A percentile compares a stretch with the other conserved stretches of the same genome.
Evolutionary conservation across 2,329 filamentous ascomycete species (phyloP).

Genomic region (Cyclaneusma minus): DNA sequence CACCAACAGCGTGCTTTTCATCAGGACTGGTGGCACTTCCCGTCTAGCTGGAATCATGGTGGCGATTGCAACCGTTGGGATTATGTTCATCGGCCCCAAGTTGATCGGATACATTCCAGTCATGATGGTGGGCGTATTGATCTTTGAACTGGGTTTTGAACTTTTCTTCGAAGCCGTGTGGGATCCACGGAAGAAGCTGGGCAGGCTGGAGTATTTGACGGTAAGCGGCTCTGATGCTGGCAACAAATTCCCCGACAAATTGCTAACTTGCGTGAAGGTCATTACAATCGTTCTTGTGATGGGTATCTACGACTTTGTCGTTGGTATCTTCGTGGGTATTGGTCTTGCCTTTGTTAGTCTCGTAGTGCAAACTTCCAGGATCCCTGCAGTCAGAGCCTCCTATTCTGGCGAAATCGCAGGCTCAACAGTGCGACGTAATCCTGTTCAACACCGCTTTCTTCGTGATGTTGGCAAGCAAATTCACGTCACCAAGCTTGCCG

Average conservation of each 20-base stretch:
- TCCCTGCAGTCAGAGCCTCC: slow-evolving; percentile 77
- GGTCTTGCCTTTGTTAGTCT: slow-evolving; percentile 81
- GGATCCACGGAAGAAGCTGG: slow-evolving; percentile 76
- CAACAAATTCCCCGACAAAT: no score
- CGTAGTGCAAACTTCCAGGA: slow-evolving; percentile 78
- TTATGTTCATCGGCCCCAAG: slow-evolving; percentile 73
- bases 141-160: slow-evolving; percentile 90
- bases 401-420: slow-evolving; percentile 81
- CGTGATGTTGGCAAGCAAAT: slow-evolving; percentile 77
- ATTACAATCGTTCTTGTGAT: slow-evolving; percentile 85
- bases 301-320: slow-evolving; percentile 93
- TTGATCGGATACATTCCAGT: slow-evolving; percentile 91
- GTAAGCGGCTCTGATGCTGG: slow-evolving; percentile 26
- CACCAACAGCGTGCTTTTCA: slow-evolving; percentile 94
- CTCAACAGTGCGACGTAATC: slow-evolving; percentile 84
- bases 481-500: slow-evolving; percentile 77
- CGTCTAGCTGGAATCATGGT: slow-evolving; percentile 76
- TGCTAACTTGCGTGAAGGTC: slow-evolving; percentile 32
- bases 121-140: slow-evolving; percentile 90
- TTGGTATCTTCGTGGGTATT: slow-evolving; percentile 85
- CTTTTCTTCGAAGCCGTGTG: slow-evolving; percentile 78
- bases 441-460: slow-evolving; percentile 75
- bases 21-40: slow-evolving; percentile 77
- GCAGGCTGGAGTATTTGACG: slow-evolving; percentile 76
- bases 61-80: slow-evolving; percentile 60